Evolutionary conservation across 768 basidiomycete species (phyloP), one percentile per base, ranked within the genome.

Genomic region (Chlorophyllum brunneum): DNA sequence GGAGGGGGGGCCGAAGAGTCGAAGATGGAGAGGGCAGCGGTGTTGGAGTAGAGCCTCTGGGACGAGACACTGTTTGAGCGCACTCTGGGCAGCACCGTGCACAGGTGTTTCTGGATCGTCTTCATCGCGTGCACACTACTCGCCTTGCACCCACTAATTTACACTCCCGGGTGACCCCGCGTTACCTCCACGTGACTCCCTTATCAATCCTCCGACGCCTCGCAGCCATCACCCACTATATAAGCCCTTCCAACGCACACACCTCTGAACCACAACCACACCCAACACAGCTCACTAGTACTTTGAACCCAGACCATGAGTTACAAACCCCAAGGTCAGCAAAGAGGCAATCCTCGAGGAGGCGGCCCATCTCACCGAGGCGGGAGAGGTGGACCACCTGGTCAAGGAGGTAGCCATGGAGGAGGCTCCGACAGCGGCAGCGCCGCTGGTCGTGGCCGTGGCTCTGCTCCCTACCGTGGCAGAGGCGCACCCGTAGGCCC

Each of bases 71-170:
- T 74, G 59, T 73, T 76, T 5, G 79, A 78, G 56, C 76, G 74
- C 37, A 69, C 68, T 51, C 77, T 54, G 65, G 59, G 72, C 47
- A 74, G 58, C 39, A 70, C 76, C 16, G 69, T 71, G 58, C 71
- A 77, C 37, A 81, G 64, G n/a, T 78, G 74, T 59, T 79, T 81
- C 56, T 75, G 75, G 22, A 79, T 70, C 22, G 73, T 72, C 67
- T 74, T 74, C 70, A 76, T 77, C 57, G 75, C n/a, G n/a, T n/a
- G n/a, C n/a, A n/a, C n/a, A n/a, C n/a, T n/a, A n/a, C n/a, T n/a
- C n/a, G n/a, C n/a, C n/a, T n/a, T n/a, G n/a, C n/a, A n/a, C n/a
- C n/a, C n/a, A n/a, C n/a, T n/a, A n/a, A n/a, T n/a, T n/a, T n/a
- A n/a, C n/a, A n/a, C n/a, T n/a, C n/a, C n/a, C n/a, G n/a, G n/a